phyloP scores from a whole-genome alignment of 129 eudicot species.

The Deinandra increscens region DNA sequence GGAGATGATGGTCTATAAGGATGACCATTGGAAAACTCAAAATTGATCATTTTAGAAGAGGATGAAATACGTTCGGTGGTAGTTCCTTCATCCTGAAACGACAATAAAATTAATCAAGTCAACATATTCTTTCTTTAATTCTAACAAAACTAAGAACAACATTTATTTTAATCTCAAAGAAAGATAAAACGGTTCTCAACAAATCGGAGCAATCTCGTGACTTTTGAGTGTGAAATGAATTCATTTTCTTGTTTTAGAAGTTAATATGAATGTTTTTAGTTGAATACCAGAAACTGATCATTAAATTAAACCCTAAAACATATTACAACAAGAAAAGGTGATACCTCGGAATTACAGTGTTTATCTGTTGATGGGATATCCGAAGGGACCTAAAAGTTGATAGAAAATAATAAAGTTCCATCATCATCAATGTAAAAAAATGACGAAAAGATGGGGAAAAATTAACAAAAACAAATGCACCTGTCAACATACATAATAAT shows the following conservation, averaged over 20 bases:
- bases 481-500: neutral
- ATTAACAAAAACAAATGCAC: neutral
- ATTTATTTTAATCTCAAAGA: neutral
- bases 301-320: neutral
- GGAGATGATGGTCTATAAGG: slow-evolving; percentile 46
- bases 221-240: neutral
- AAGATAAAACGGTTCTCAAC: neutral
- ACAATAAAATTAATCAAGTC: slow-evolving; percentile 5
- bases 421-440: neutral
- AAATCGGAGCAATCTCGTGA: neutral
- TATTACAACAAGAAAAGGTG: neutral
- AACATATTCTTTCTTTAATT: too few relatives aligned
- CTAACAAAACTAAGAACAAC: too few relatives aligned
- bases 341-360: slow-evolving; percentile 62
- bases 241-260: neutral
- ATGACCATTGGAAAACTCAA: slow-evolving; percentile 67
- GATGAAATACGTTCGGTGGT: slow-evolving; percentile 48
- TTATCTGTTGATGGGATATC: slow-evolving; percentile 60
- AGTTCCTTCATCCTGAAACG: slow-evolving; percentile 65
- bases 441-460: neutral
- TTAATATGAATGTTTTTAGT: too few relatives aligned
- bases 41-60: slow-evolving; percentile 78
- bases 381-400: slow-evolving; percentile 64
- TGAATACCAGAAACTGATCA: neutral
- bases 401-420: neutral